Base-by-base conservation (phyloP, 345 rosid species). In the Salix caprea region DNA sequence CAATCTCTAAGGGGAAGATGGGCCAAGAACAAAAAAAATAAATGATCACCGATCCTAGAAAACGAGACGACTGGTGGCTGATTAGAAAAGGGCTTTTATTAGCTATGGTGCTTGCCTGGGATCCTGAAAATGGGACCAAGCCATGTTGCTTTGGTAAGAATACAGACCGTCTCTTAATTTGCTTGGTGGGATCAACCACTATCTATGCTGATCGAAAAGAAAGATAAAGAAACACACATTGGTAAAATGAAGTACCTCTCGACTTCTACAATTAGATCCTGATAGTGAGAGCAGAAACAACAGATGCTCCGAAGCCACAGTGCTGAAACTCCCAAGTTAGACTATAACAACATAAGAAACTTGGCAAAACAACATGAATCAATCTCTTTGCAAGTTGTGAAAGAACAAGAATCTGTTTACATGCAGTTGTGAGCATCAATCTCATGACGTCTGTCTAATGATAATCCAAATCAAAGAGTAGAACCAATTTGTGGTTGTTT, bases 71-170 rank as follows among this genome's bases (percentile, higher is more conserved):
- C 78, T 28, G 97, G 98, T 73, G 98, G 97, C 67, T 82, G 89
- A 78, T 60, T 28, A 28, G 30, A 28, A 28, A 28, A 28, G 30
- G 99, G 97, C 87, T 92, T 92, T 94, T 81, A 40, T 8, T 40
- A 40, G 91, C 87, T 82, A 94, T 85, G 23, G 99, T 94, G 61
- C 92, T 83, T 42, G 98, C 34, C 34, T 32, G 34, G 95, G 73
- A 94, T 88, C 87, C 91, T 89, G 87, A 96, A 94, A 85, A 96
- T 81, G 70, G 95, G 90, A 69, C 99, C 99, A 69, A 94, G 95
- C 94, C 91, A 87, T 74, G 97, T 95, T 24, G 95, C 91, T 88
- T 88, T 92, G 89, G 85, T 82, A 91, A 81, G 94, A 96, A 80
- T 92, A 97, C 67, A 92, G 91, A 82, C 97, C 99, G 69, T 84